Evolutionary conservation across 805 yeast genomes (phyloP).

Genomic region (Kregervanrija pseudodelftensis): DNA sequence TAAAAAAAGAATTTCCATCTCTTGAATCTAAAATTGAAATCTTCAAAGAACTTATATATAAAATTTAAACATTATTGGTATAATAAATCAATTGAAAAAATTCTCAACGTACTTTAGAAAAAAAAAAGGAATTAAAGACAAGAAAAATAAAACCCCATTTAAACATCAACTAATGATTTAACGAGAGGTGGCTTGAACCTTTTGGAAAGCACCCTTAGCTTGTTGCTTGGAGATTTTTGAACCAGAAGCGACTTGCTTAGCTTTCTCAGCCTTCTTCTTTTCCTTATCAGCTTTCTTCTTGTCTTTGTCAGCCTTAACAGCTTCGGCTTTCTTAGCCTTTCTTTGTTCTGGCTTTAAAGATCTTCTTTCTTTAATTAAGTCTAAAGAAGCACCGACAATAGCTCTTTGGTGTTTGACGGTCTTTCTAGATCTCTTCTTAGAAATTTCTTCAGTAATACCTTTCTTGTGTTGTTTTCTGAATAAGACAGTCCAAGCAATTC

Average conservation of each 20-base stretch:
- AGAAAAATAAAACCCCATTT: conserved; percentile 6
- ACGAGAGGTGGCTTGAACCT: conserved; percentile 96
- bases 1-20: too few species aligned
- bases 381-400: conserved; percentile 98
- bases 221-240: conserved; percentile 90
- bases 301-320: conserved; percentile 76
- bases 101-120: not conserved
- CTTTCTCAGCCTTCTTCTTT: conserved; percentile 91
- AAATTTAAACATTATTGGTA: not conserved
- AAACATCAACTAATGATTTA: conserved; percentile 31
- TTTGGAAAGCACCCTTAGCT: conserved; percentile 97
- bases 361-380: conserved; percentile 97
- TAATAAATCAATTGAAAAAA: not conserved
- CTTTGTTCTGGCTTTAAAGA: conserved; percentile 92
- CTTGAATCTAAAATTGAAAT: too few species aligned
- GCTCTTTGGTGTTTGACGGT: conserved; percentile 98
- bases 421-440: conserved; percentile 97
- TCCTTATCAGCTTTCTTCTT: conserved; percentile 89
- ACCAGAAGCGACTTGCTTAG: conserved; percentile 70
- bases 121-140: not conserved
- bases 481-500: conserved; percentile 98
- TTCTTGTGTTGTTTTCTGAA: conserved; percentile 99
- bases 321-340: conserved; percentile 94
- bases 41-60: too few species aligned
- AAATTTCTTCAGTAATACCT: conserved; percentile 97